These are phyloP conservation scores for Venturia oleaginea DNA, from an alignment of 2,329 filamentous ascomycete genomes.

Conservation along the genomic window DNA sequence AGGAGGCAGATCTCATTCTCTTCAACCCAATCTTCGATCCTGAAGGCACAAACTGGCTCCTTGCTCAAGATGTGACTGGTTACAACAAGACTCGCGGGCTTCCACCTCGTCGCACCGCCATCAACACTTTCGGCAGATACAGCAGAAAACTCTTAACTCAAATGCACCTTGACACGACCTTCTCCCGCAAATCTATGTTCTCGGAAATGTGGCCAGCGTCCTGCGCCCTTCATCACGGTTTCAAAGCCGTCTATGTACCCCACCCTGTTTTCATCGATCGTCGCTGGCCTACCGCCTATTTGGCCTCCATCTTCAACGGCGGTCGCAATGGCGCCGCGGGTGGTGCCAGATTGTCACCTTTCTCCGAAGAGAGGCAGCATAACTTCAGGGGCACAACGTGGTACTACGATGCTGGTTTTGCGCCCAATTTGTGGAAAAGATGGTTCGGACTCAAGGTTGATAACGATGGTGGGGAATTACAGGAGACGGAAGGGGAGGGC, in stretches of 20 bases:
- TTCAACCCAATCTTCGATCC: constrained; percentile 71
- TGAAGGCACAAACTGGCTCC: constrained; percentile 62
- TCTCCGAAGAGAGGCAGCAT: constrained; percentile 43
- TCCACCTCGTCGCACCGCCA: constrained; percentile 60
- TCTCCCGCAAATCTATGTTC: constrained; percentile 62
- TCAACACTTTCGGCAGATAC: constrained; percentile 62
- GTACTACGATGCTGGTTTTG: constrained; percentile 45
- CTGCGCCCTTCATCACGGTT: constrained; percentile 63
- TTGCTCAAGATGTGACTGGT: constrained; percentile 60
- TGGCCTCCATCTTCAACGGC: constrained; percentile 48
- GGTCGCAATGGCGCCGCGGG: constrained; percentile 43
- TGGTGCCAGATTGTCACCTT: constrained; percentile 39
- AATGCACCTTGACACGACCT: constrained; percentile 69
- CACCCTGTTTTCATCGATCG: constrained; percentile 50
- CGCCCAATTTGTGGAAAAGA: constrained; percentile 45
- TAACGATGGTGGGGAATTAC: constrained; percentile 35
- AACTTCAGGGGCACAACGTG: constrained; percentile 45
- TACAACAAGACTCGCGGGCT: constrained; percentile 47
- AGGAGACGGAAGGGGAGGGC: constrained; percentile 36
- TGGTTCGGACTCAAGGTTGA: constrained; percentile 48
- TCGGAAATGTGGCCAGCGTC: constrained; percentile 70
- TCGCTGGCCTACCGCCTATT: constrained; percentile 45
- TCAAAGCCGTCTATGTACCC: constrained; percentile 63
- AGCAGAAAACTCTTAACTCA: constrained; percentile 56
- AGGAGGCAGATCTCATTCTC: constrained; percentile 67